These are phyloP conservation scores for Fistulinella cinereoalba DNA, from an alignment of 1,284 basidiomycete species.

Conservation along the genomic window DNA sequence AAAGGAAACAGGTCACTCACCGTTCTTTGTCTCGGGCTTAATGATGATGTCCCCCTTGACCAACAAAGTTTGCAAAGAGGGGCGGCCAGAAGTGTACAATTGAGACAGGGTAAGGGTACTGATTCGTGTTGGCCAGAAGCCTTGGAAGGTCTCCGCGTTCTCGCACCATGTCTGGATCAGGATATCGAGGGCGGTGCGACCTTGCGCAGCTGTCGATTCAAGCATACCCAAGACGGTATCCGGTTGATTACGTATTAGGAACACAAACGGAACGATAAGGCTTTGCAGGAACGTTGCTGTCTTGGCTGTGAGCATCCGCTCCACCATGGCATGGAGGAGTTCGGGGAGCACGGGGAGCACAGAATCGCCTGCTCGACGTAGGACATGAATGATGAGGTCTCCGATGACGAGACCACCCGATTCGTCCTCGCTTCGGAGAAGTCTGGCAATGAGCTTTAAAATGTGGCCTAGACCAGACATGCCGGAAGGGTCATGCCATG, in stretches of 20 bases:
- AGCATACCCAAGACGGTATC: conserved; percentile 76
- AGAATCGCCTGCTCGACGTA: conserved; percentile 76
- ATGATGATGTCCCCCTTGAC: conserved; percentile 95
- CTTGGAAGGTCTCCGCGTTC: conserved; percentile 90
- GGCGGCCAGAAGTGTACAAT: conserved; percentile 67
- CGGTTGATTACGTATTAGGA: conserved; percentile 82
- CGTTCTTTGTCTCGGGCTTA: conserved; percentile 72
- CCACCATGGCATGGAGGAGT: conserved; percentile 80
- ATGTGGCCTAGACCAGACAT: conserved; percentile 74
- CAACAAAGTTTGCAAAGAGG: conserved; percentile 60
- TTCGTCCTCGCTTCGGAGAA: conserved; percentile 77
- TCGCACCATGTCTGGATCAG: conserved; percentile 91
- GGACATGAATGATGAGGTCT: conserved; percentile 89
- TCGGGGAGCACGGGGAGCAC: conserved; percentile 83
- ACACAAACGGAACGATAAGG: conserved; percentile 89
- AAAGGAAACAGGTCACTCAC: conserved; percentile 45
- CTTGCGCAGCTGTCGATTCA: conserved; percentile 58
- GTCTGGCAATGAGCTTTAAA: conserved; percentile 70
- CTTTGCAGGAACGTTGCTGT: conserved; percentile 91
- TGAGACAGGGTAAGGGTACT: conserved; percentile 81
- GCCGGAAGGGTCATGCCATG: conserved; percentile 68
- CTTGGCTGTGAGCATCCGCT: conserved; percentile 77
- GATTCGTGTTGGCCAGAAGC: conserved; percentile 87
- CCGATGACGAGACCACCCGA: conserved; percentile 91
- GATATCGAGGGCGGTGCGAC: conserved; percentile 69